phyloP scores from a whole-genome alignment of 139 green algal genomes.

The Monoraphidium neglectum region DNA sequence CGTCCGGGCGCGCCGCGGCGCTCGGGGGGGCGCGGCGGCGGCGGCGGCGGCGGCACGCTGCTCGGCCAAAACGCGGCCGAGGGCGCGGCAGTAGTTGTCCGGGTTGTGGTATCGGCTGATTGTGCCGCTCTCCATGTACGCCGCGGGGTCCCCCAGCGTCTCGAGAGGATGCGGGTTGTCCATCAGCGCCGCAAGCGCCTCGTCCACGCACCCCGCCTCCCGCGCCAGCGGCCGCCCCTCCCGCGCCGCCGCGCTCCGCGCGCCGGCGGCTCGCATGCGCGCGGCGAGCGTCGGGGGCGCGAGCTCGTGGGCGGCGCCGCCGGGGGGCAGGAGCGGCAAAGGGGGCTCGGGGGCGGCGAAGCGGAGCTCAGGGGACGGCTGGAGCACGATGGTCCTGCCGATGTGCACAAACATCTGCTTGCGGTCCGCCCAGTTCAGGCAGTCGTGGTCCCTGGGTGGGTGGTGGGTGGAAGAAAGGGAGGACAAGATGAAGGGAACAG shows the following conservation, averaged over 20 bases:
- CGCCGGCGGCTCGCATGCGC: neutral
- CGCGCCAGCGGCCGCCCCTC: constrained; percentile 11
- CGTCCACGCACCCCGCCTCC: constrained; percentile 21
- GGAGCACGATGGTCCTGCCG: constrained; percentile 86
- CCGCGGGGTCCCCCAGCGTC: constrained; percentile 80
- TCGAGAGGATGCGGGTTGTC: constrained; percentile 95
- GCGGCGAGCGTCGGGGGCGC: constrained; percentile 10
- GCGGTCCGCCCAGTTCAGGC: constrained; percentile 60
- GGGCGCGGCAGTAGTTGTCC: constrained; percentile 58
- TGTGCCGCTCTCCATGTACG: constrained; percentile 82
- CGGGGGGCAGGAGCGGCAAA: constrained; percentile 85
- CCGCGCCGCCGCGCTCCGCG: neutral
- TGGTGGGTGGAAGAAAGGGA: no score
- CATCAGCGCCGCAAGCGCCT: constrained; percentile 80
- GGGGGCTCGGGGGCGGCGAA: constrained; percentile 51
- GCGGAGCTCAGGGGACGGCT: constrained; percentile 64
- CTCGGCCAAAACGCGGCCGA: constrained; percentile 14
- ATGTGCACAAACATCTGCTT: constrained; percentile 63
- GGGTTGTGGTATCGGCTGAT: constrained; percentile 98
- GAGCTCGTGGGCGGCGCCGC: constrained; percentile 75
- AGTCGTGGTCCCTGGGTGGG: constrained; percentile 4
- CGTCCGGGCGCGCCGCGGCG: no score
- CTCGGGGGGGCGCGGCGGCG: no score
- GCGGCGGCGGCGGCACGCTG: neutral
- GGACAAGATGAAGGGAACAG: no score